Percentiles rank a stretch among this genome's conserved stretches.
Conservation (phyloP, 495 filamentous ascomycete genomes). For the Podospora pseudocomata region DNA sequence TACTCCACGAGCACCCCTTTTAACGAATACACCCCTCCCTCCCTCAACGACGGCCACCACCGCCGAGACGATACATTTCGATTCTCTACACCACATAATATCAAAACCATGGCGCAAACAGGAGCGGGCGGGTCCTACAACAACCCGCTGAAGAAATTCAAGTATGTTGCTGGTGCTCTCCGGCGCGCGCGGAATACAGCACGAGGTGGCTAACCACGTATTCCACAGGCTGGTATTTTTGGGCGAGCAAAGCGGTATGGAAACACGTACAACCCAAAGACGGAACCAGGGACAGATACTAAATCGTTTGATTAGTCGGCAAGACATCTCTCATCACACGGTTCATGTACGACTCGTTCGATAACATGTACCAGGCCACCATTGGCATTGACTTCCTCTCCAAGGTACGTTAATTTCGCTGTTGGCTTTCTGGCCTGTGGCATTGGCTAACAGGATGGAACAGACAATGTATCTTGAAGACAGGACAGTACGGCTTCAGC, state of each 20-base stretch:
- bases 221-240: conserved; percentile 80
- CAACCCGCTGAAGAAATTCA: conserved; percentile 99
- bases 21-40: neutral
- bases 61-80: neutral
- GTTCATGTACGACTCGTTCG: conserved; percentile 99
- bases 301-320: conserved; percentile 62
- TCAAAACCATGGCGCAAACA: conserved; percentile 46
- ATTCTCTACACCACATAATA: conserved; percentile 1
- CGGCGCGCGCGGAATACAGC: neutral
- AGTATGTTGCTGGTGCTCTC: conserved; percentile 51
- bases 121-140: conserved; percentile 81
- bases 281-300: conserved; percentile 14
- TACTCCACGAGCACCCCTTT: conserved; percentile 9
- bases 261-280: neutral
- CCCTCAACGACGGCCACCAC: neutral
- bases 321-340: conserved; percentile 98
- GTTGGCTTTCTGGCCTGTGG: conserved; percentile 7
- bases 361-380: conserved; percentile 99
- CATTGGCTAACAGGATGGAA: conserved; percentile 23
- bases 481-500: conserved; percentile 90
- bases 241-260: conserved; percentile 94
- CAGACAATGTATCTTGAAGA: conserved; percentile 99
- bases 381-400: conserved; percentile 99
- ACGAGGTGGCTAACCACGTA: neutral
- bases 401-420: conserved; percentile 58